Evolutionary conservation across 352 stramenopile genomes (phyloP).

Genomic region (Phytopythium delawarense): DNA sequence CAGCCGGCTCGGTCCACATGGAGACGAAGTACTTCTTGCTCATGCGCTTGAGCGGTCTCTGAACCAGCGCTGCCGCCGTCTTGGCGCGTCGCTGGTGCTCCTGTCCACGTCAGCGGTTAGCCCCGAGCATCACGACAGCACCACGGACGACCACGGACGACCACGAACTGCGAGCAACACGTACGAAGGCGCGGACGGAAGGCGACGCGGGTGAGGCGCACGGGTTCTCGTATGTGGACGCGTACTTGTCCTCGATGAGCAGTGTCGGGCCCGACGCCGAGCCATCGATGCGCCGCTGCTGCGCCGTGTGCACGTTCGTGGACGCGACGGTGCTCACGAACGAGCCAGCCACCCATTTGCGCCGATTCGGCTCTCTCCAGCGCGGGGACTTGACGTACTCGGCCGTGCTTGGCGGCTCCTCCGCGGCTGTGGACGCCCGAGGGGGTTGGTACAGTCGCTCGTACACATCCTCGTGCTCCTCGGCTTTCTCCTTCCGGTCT

Average conservation of each 20-base stretch:
- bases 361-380: slow-evolving; percentile 45
- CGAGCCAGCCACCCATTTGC: slow-evolving; percentile 43
- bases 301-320: slow-evolving; percentile 40
- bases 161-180: not conserved
- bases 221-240: slow-evolving; percentile 11
- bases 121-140: not conserved
- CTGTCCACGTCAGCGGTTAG: slow-evolving; percentile 6
- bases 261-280: slow-evolving; percentile 29
- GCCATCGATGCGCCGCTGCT: slow-evolving; percentile 41
- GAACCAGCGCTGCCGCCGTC: slow-evolving; percentile 28
- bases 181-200: slow-evolving; percentile 19
- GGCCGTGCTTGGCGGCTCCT: slow-evolving; percentile 32
- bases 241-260: slow-evolving; percentile 40
- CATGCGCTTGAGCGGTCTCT: slow-evolving; percentile 25
- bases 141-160: slow-evolving; percentile 1
- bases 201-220: slow-evolving; percentile 14
- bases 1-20: slow-evolving; percentile 42
- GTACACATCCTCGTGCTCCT: slow-evolving; percentile 13
- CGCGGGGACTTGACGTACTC: slow-evolving; percentile 54
- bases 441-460: slow-evolving; percentile 24
- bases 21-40: slow-evolving; percentile 59
- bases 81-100: slow-evolving; percentile 45
- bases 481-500: slow-evolving; percentile 12
- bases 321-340: slow-evolving; percentile 51
- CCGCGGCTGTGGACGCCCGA: slow-evolving; percentile 15